Base-by-base conservation (phyloP, 1,139 yeast genomes). In the Dujonia santamariae region DNA sequence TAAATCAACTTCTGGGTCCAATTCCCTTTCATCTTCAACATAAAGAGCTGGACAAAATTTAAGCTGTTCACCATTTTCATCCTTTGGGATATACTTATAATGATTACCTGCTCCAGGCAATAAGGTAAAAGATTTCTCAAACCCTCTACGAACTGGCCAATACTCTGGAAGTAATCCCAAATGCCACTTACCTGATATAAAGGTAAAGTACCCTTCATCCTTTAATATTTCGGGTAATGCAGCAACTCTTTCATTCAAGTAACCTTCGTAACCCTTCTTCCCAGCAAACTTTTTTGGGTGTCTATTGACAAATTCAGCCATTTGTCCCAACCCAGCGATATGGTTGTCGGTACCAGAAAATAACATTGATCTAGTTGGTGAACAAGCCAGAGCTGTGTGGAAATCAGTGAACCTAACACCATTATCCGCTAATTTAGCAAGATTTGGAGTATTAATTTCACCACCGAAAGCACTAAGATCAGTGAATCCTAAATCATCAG, bases 341-440 rank as follows among this genome's bases (percentile, higher is more conserved):
- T 76, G 82, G 45, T 75, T 74, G 43, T 76, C 82, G 0, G 81
- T 76, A 2, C 83, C 84, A 2, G 79, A 71, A 28, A 78, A 55
- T 7, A 78, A 58, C 79, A 78, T 78, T 9, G 82, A 75, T 40
- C 83, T 56, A 0, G 84, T 78, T 3, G 84, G 83, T 2, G 82
- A 75, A 44, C 83, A 78, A 3, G 83, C 82, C 1, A 82, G 69
- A 3, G 84, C 83, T 3, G 83, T 73, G 41, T 78, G 82, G 53
- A 75, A 77, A 43, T 77, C 78, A 17, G 80, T 74, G 41, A 76
- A 65, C 26, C 77, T 52, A 12, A 65, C 48, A 6, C 82, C 81
- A 8, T 47, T 48, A 6, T 48, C 36, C 2, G 79, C 77, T 19
- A 78, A 49, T 32, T 49, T 59, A 20, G 67, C 53, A 21, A 78